Evolutionary conservation across 2,329 filamentous ascomycete species (phyloP).

Genomic region (Botrytis medusae): DNA sequence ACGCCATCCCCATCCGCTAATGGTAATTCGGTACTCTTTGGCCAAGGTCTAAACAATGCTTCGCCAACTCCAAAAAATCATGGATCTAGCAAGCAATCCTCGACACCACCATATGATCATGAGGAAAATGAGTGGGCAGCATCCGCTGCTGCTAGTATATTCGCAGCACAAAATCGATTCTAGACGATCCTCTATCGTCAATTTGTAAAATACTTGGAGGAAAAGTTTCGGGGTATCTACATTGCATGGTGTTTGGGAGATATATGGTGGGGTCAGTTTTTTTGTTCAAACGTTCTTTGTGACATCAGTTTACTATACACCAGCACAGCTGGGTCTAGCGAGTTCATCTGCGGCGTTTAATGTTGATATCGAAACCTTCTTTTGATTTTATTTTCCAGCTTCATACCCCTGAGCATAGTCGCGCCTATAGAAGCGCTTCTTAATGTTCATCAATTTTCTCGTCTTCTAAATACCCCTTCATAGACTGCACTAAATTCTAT

Average conservation of each 20-base stretch:
- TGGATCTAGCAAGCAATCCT: slow-evolving; percentile 68
- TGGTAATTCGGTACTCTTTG: slow-evolving; percentile 72
- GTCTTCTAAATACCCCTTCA: slow-evolving; percentile 36
- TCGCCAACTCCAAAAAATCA: slow-evolving; percentile 46
- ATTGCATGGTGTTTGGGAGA: slow-evolving; percentile 40
- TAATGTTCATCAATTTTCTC: slow-evolving; percentile 29
- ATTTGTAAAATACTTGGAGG: slow-evolving; percentile 38
- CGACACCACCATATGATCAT: slow-evolving; percentile 92
- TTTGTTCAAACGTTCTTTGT: slow-evolving; percentile 32
- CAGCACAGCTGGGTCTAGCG: slow-evolving; percentile 21
- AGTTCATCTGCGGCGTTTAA: slow-evolving; percentile 27
- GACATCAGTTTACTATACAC: slow-evolving; percentile 26
- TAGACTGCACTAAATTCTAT: slow-evolving; percentile 34
- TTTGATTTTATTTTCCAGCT: slow-evolving; percentile 31
- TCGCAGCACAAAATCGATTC: slow-evolving; percentile 67
- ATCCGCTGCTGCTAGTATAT: slow-evolving; percentile 77
- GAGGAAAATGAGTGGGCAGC: slow-evolving; percentile 91
- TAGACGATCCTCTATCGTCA: slow-evolving; percentile 39
- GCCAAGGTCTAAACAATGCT: slow-evolving; percentile 55
- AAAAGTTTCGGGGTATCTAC: slow-evolving; percentile 40
- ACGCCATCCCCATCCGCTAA: slow-evolving; percentile 78
- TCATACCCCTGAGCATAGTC: slow-evolving; percentile 33
- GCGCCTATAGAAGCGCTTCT: slow-evolving; percentile 28
- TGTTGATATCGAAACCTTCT: slow-evolving; percentile 27
- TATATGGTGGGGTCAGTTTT: slow-evolving; percentile 27